Evolutionary conservation across 2,329 filamentous ascomycete species (phyloP).

Genomic region (Cercospora beticola): DNA sequence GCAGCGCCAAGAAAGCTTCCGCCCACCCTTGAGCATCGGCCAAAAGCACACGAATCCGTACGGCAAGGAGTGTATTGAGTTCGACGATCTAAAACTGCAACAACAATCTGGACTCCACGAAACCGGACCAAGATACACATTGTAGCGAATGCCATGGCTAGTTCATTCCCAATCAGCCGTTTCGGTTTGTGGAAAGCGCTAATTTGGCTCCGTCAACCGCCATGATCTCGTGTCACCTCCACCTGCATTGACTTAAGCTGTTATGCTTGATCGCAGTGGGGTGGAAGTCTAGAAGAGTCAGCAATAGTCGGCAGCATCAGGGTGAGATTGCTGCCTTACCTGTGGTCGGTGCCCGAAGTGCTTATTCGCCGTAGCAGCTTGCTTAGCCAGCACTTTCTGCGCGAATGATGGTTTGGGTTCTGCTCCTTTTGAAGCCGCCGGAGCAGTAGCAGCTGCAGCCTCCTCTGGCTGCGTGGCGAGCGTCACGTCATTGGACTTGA

Average conservation of each 20-base stretch:
- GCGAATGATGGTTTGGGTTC: constrained; percentile 21
- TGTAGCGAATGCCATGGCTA: background rate
- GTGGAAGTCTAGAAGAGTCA: constrained; percentile 29
- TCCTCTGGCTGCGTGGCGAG: constrained; percentile 45
- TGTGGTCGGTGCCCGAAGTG: constrained; percentile 30
- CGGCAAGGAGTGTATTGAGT: constrained; percentile 21
- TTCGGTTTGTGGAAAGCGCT: background rate
- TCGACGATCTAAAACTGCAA: constrained; percentile 15
- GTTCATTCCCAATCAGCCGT: background rate
- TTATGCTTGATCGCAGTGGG: constrained; percentile 30
- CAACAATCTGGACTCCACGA: background rate
- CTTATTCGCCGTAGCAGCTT: constrained; percentile 23
- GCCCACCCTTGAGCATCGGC: background rate
- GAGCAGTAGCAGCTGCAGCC: constrained; percentile 34
- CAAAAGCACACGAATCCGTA: background rate
- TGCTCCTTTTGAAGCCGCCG: constrained; percentile 28
- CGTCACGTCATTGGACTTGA: constrained; percentile 54
- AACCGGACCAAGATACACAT: constrained; percentile 7
- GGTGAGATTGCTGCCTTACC: constrained; percentile 17
- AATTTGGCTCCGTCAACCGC: background rate
- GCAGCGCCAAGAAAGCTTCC: background rate
- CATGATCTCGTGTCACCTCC: background rate
- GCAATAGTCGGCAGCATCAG: background rate
- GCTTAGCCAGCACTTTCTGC: constrained; percentile 25
- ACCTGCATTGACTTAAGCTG: constrained; percentile 13